Evolutionary conservation across 106 monocot species (phyloP), one percentile per base, ranked within the genome.

Genomic region (Chionographis japonica): DNA sequence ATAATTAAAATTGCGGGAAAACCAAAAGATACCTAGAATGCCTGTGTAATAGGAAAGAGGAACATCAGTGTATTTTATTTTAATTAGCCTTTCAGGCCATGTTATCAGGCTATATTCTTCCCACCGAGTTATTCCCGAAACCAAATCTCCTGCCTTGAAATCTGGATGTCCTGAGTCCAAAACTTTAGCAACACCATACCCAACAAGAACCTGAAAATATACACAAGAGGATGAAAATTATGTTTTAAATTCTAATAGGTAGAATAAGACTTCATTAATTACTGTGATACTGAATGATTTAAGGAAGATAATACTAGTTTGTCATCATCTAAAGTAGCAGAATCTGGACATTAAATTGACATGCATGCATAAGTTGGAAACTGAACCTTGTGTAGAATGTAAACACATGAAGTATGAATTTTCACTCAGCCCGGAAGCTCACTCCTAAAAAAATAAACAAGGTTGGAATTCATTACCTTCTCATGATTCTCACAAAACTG

Each of bases 1-100:
- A 2, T 46, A 10, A 46, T 5, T 10, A 59, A 6, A 59, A 36
- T 27, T 27, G 12, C 3, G 15, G 49, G 13, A 27, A 27, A 27
- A 27, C 27, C 36, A 68, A 61, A 54, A 17, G 4, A 52, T 74
- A 86, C 86, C 86, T 18, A 86, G 66, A 65, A 86, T 76, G 54
- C 86, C 86, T 17, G 73, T 78, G 49, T 86, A 82, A 56, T 82
- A 86, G 12, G 86, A 82, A 52, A 86, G 82, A 1, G 86, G 86
- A n/a, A 82, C 65, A 68, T 86, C 86, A 40, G 82, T 71, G 27
- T 79, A 60, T 42, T 86, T 74, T 69, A 86, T 82, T 68, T 86
- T 86, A 2, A 37, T 27, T 7, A 86, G 61, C 2, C 8, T 10
- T 37, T 76, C 60, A 62, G 82, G 75, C 0, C 3, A 8, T 37